A percentile compares a stretch with the other conserved stretches of the same genome.
Conservation (phyloP, 2,329 filamentous ascomycete genomes). For the Cordyceps javanica region DNA sequence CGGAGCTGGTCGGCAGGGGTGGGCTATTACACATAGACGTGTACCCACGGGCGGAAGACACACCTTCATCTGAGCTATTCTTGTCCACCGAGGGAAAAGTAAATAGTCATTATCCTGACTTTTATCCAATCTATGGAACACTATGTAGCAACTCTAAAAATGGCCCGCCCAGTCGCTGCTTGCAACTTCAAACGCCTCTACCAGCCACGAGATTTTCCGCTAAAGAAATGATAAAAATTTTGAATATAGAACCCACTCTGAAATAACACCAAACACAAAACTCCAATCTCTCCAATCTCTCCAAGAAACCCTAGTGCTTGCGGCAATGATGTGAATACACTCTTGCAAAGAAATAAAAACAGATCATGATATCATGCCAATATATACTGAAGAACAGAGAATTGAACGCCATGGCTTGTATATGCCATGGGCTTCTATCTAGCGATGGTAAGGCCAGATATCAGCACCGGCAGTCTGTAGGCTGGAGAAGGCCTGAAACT, state of each 20-base stretch:
- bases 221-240: not conserved
- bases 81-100: not conserved
- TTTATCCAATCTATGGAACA: not conserved
- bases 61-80: not conserved
- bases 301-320: not conserved
- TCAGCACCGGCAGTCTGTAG: slow-evolving; percentile 1
- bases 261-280: not conserved
- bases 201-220: not conserved
- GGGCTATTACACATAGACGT: not conserved
- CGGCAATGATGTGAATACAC: not conserved
- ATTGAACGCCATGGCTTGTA: not conserved
- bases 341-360: not conserved
- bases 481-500: slow-evolving; percentile 2
- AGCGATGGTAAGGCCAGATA: slow-evolving; percentile 12
- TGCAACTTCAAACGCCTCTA: not conserved
- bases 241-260: not conserved
- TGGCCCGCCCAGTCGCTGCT: not conserved
- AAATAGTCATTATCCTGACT: not conserved
- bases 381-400: not conserved
- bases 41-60: too few species aligned
- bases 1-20: not conserved
- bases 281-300: too few species aligned
- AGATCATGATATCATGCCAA: not conserved
- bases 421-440: not conserved
- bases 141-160: not conserved